phyloP scores from a whole-genome alignment of 1,284 basidiomycete species.

The Gymnopus androsaceus region DNA sequence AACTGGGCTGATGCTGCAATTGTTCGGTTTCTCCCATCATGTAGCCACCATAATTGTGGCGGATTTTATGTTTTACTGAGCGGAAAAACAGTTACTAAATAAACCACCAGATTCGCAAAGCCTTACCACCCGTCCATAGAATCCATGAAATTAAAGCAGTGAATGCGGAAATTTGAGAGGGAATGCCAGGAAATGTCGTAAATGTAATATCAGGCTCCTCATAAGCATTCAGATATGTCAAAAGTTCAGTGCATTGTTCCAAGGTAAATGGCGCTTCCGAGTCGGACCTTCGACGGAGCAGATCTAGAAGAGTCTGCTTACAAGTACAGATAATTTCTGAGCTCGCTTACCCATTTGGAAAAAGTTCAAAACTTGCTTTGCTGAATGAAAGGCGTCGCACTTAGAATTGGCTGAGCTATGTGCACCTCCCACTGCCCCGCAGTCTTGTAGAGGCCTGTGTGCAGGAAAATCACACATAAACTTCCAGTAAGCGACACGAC shows the following conservation, averaged over 20 bases:
- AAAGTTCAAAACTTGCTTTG: constrained; percentile 1
- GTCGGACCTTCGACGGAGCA: neutral
- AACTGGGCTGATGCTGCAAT: neutral
- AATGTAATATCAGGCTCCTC: neutral
- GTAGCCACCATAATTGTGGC: neutral
- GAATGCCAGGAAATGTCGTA: neutral
- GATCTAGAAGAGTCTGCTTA: neutral
- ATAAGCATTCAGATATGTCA: neutral
- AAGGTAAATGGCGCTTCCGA: constrained; percentile 2
- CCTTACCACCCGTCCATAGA: constrained; percentile 1
- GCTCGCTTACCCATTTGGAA: constrained; percentile 1
- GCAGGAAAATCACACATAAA: constrained; percentile 3
- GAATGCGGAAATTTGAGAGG: neutral
- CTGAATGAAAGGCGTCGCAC: neutral
- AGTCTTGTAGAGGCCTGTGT: neutral
- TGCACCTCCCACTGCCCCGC: neutral
- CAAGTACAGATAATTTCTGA: neutral
- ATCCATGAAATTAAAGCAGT: constrained; percentile 1
- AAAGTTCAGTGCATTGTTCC: constrained; percentile 4
- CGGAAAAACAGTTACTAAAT: neutral
- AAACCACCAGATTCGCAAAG: neutral
- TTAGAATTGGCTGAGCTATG: too few species aligned
- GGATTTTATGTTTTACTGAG: neutral
- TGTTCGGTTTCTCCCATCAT: neutral
- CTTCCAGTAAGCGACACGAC: neutral